These are phyloP conservation scores for Crithidia expoeki DNA, from an alignment of 208 protist species.

Conservation along the genomic window DNA sequence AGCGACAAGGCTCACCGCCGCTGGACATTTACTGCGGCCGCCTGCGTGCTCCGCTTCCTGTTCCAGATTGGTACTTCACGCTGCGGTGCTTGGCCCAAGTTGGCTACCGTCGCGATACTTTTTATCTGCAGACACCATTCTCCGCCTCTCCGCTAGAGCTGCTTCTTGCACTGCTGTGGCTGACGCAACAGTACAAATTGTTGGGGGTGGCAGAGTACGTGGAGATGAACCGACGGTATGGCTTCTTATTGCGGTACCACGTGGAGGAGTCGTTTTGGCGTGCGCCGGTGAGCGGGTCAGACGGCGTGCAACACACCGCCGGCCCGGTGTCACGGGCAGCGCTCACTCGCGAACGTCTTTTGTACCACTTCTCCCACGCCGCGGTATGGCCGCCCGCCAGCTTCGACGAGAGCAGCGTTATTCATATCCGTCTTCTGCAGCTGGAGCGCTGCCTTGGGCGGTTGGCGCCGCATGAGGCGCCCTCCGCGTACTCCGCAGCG, in stretches of 20 bases:
- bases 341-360: constrained; percentile 34
- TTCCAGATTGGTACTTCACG: constrained; percentile 54
- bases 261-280: constrained; percentile 9
- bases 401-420: constrained; percentile 57
- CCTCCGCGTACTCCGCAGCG: neutral
- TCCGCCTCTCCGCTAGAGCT: constrained; percentile 59
- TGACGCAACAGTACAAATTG: constrained; percentile 71
- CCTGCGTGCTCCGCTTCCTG: constrained; percentile 31
- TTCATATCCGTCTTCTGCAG: constrained; percentile 49
- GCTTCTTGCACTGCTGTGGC: constrained; percentile 78
- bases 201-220: constrained; percentile 73
- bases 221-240: constrained; percentile 49
- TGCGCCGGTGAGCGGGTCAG: neutral
- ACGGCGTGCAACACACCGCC: no score
- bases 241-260: constrained; percentile 58
- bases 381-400: constrained; percentile 69
- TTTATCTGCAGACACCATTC: constrained; percentile 68
- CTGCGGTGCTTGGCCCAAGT: constrained; percentile 59
- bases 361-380: constrained; percentile 43
- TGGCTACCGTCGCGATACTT: constrained; percentile 65
- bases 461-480: neutral
- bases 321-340: neutral
- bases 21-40: constrained; percentile 18
- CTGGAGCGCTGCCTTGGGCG: constrained; percentile 43
- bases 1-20: neutral